A percentile compares a stretch with the other conserved stretches of the same genome.
These are phyloP conservation scores for Globisporangium echinulatum DNA, from an alignment of 352 stramenopile species.

Conservation along the genomic window DNA sequence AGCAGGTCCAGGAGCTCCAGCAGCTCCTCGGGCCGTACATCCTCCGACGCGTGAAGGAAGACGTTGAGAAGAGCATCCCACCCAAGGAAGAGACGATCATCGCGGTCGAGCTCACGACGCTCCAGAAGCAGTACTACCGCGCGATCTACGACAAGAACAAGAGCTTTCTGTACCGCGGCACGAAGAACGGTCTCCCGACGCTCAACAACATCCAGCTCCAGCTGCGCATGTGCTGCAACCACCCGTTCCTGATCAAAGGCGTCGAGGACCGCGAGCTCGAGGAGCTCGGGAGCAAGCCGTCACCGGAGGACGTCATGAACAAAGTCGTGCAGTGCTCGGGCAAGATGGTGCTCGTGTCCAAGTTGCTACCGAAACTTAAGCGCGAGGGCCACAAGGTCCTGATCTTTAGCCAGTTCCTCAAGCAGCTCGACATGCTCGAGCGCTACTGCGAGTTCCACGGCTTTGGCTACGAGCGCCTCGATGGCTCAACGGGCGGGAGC, in stretches of 20 bases:
- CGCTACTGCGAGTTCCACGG: constrained; percentile 89
- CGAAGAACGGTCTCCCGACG: constrained; percentile 79
- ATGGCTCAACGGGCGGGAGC: constrained; percentile 87
- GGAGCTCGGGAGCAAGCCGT: constrained; percentile 52
- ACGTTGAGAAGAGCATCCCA: constrained; percentile 94
- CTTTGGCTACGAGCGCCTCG: constrained; percentile 87
- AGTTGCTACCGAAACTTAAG: constrained; percentile 89
- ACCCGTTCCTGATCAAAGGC: constrained; percentile 98
- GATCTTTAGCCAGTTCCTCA: constrained; percentile 95
- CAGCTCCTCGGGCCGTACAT: constrained; percentile 92
- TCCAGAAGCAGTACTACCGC: constrained; percentile 90
- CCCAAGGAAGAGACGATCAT: constrained; percentile 96
- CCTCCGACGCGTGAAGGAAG: constrained; percentile 96
- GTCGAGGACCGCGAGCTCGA: constrained; percentile 82
- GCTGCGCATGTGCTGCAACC: constrained; percentile 99
- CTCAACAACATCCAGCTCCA: constrained; percentile 99
- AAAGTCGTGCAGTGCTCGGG: constrained; percentile 82
- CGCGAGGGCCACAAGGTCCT: constrained; percentile 91
- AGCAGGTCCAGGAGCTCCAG: constrained; percentile 94
- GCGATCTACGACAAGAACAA: constrained; percentile 97
- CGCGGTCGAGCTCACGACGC: constrained; percentile 94
- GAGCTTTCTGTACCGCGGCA: constrained; percentile 91
- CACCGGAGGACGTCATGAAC: constrained; percentile 57
- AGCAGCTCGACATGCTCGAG: constrained; percentile 91
- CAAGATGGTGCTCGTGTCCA: constrained; percentile 89